Evolutionary conservation across 352 stramenopile species (phyloP).

Genomic region (Phytophthora tentaculata): DNA sequence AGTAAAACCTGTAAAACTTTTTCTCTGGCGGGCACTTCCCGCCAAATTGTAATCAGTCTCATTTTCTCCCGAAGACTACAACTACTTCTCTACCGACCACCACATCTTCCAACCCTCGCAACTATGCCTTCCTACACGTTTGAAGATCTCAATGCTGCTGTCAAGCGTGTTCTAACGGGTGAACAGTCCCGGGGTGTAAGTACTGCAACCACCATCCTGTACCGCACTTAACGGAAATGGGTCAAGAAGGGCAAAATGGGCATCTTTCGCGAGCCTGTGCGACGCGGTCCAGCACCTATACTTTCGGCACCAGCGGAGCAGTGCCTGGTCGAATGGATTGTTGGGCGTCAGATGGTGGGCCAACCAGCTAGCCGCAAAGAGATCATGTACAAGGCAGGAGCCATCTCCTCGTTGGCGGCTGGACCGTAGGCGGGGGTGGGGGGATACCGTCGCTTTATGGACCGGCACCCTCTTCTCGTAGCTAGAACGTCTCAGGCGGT

Average conservation of each 20-base stretch:
- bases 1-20: no score
- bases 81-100: background rate
- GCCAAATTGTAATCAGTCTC: background rate
- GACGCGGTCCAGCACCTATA: background rate
- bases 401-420: background rate
- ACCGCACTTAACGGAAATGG: background rate
- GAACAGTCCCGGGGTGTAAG: background rate
- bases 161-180: background rate
- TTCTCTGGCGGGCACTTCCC: background rate
- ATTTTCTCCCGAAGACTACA: background rate
- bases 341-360: no score
- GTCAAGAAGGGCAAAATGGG: background rate
- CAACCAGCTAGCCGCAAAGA: background rate
- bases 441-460: slow-evolving; percentile 3
- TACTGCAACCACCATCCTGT: background rate
- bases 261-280: background rate
- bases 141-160: background rate
- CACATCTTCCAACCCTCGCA: background rate
- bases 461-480: background rate
- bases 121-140: background rate
- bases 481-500: background rate
- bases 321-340: background rate
- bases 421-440: background rate
- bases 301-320: background rate
- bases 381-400: background rate